A percentile compares a stretch with the other conserved stretches of the same genome.
phyloP scores from a whole-genome alignment of 1,284 basidiomycete species.

The Caloboletus firmus region DNA sequence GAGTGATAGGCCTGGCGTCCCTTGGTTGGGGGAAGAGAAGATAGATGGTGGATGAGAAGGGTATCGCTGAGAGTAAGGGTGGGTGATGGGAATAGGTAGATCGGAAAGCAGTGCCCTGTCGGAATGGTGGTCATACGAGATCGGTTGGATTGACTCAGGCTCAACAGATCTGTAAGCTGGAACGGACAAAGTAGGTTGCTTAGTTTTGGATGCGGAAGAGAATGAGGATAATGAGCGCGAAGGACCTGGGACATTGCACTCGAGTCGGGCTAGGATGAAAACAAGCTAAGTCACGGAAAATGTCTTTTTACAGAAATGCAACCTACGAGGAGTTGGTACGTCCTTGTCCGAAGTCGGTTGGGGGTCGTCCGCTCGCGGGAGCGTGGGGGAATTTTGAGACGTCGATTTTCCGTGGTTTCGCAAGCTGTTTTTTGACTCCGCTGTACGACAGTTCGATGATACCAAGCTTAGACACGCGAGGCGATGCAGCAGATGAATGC shows the following conservation, averaged over 20 bases:
- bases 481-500: constrained; percentile 12
- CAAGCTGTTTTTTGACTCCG: constrained; percentile 2
- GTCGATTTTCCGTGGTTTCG: constrained; percentile 7
- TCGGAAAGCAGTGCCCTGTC: constrained; percentile 1
- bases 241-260: constrained; percentile 5
- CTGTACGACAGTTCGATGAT: constrained; percentile 9
- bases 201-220: constrained; percentile 11
- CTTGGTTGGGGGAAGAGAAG: constrained; percentile 15
- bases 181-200: neutral
- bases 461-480: constrained; percentile 9
- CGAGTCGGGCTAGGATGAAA: constrained; percentile 11
- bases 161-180: constrained; percentile 12
- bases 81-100: neutral
- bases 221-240: constrained; percentile 8
- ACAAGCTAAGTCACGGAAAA: constrained; percentile 9
- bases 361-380: constrained; percentile 3
- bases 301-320: neutral
- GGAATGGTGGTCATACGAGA: neutral
- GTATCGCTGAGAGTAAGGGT: constrained; percentile 17
- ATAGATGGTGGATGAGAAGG: constrained; percentile 17
- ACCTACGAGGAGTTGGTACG: constrained; percentile 15
- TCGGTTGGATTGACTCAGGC: constrained; percentile 3
- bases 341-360: constrained; percentile 1
- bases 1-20: constrained; percentile 7
- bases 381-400: constrained; percentile 4